Evolutionary conservation across 2,329 filamentous ascomycete species (phyloP).

Genomic region (Xylaria sp.): DNA sequence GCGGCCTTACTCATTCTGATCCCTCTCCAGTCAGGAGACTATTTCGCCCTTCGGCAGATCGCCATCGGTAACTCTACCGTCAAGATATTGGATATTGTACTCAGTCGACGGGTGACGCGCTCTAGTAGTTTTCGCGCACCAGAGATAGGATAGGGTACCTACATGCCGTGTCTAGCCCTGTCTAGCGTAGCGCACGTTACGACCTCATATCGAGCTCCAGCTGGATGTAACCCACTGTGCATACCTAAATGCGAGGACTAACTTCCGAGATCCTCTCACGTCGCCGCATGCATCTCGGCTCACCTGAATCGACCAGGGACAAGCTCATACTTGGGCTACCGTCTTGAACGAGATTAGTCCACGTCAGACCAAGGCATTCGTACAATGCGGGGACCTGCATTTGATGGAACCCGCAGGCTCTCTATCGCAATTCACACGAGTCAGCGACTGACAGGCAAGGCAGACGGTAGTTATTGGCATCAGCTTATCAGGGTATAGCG

Average conservation of each 20-base stretch:
- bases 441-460: conserved; percentile 21
- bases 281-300: conserved; percentile 46
- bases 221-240: conserved; percentile 48
- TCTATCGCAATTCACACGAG: conserved; percentile 22
- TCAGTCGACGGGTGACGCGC: conserved; percentile 17
- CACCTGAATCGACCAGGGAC: conserved; percentile 44
- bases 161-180: conserved; percentile 39
- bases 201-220: conserved; percentile 36
- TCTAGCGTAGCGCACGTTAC: conserved; percentile 37
- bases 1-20: conserved; percentile 21
- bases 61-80: conserved; percentile 30
- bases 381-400: conserved; percentile 46
- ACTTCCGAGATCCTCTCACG: conserved; percentile 44
- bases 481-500: conserved; percentile 34
- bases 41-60: conserved; percentile 36
- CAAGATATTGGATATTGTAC: conserved; percentile 25
- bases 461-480: conserved; percentile 24
- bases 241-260: conserved; percentile 43
- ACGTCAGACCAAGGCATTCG: conserved; percentile 37
- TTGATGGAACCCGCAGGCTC: conserved; percentile 31
- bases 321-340: conserved; percentile 40
- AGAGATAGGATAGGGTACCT: conserved; percentile 40
- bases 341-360: conserved; percentile 40
- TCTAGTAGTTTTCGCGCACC: conserved; percentile 32
- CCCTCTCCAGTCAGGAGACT: conserved; percentile 22